Conservation (phyloP, 2,329 filamentous ascomycete genomes). For the Akanthomyces muscarius region DNA sequence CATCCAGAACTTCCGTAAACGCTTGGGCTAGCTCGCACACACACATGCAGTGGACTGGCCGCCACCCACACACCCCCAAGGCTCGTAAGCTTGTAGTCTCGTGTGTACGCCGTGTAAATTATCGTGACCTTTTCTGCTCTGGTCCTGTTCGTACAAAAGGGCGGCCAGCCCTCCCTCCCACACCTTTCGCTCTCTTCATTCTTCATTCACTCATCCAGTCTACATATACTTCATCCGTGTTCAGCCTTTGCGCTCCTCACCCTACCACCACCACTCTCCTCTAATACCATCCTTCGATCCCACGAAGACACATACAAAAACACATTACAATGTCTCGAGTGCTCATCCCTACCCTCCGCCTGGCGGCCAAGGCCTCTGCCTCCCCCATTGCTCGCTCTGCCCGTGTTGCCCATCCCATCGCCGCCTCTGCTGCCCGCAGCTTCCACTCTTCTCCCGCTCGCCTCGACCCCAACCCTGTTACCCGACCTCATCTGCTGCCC, state of each 20-base stretch:
- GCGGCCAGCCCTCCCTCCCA: slow-evolving; percentile 5
- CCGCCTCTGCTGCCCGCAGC: slow-evolving; percentile 20
- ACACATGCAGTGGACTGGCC: not conserved
- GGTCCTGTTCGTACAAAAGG: slow-evolving; percentile 10
- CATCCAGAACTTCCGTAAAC: slow-evolving; percentile 9
- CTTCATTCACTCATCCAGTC: not conserved
- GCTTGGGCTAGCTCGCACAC: not conserved
- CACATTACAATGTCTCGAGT: slow-evolving; percentile 26
- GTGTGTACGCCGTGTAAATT: slow-evolving; percentile 6
- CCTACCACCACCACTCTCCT: not conserved
- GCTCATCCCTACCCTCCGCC: slow-evolving; percentile 23
- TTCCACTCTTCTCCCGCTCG: slow-evolving; percentile 23
- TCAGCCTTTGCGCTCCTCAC: not conserved
- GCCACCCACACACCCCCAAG: slow-evolving; percentile 5
- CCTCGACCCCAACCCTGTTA: slow-evolving; percentile 22
- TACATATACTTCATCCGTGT: not conserved
- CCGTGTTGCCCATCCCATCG: slow-evolving; percentile 11
- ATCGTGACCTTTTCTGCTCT: slow-evolving; percentile 11
- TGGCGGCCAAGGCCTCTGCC: slow-evolving; percentile 14
- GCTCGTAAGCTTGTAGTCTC: slow-evolving; percentile 3
- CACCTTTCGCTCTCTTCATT: not conserved
- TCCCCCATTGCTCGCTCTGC: slow-evolving; percentile 9
- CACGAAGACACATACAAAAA: not conserved
- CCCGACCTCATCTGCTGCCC: slow-evolving; percentile 44
- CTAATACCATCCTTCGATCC: not conserved